Conservation (phyloP, 2,329 filamentous ascomycete species). For the Claviceps sp. region DNA sequence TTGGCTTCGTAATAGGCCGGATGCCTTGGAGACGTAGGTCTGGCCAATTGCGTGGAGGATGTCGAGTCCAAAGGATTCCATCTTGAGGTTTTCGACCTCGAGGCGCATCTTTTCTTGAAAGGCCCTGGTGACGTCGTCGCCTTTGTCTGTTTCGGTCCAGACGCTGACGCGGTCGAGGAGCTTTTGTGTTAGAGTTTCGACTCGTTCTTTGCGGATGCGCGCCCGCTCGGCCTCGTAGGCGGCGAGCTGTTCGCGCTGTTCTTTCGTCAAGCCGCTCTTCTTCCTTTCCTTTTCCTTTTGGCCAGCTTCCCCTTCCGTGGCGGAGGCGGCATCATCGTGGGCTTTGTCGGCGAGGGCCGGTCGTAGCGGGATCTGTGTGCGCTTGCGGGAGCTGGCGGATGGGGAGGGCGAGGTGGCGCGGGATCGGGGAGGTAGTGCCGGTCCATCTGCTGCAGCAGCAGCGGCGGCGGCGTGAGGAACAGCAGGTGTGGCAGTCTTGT, state of each 20-base stretch:
- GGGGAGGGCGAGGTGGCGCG: slow-evolving; percentile 27
- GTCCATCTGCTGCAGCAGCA: slow-evolving; percentile 1
- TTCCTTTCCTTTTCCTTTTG: slow-evolving; percentile 72
- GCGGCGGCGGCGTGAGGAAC: slow-evolving; percentile 4
- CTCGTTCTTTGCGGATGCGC: slow-evolving; percentile 74
- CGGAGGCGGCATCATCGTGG: slow-evolving; percentile 55
- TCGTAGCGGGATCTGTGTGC: slow-evolving; percentile 55
- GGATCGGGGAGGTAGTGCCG: slow-evolving; percentile 19
- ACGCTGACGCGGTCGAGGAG: slow-evolving; percentile 79
- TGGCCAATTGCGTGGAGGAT: slow-evolving; percentile 90
- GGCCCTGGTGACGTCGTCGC: slow-evolving; percentile 65
- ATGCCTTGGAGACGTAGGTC: slow-evolving; percentile 80
- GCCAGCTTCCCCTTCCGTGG: slow-evolving; percentile 40
- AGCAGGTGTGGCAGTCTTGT: slow-evolving; percentile 15
- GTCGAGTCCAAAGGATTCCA: slow-evolving; percentile 95
- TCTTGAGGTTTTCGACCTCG: slow-evolving; percentile 96
- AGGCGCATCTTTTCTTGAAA: slow-evolving; percentile 91
- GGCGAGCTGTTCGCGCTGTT: slow-evolving; percentile 82
- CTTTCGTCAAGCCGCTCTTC: slow-evolving; percentile 73
- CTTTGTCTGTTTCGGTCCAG: slow-evolving; percentile 96
- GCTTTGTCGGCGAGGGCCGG: slow-evolving; percentile 75
- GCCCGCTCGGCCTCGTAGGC: slow-evolving; percentile 81
- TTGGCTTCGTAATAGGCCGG: slow-evolving; percentile 79
- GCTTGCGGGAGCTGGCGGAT: slow-evolving; percentile 28
- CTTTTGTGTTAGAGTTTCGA: slow-evolving; percentile 72